These are phyloP conservation scores for Pythium oligandrum DNA, from an alignment of 352 stramenopile species.

Conservation along the genomic window DNA sequence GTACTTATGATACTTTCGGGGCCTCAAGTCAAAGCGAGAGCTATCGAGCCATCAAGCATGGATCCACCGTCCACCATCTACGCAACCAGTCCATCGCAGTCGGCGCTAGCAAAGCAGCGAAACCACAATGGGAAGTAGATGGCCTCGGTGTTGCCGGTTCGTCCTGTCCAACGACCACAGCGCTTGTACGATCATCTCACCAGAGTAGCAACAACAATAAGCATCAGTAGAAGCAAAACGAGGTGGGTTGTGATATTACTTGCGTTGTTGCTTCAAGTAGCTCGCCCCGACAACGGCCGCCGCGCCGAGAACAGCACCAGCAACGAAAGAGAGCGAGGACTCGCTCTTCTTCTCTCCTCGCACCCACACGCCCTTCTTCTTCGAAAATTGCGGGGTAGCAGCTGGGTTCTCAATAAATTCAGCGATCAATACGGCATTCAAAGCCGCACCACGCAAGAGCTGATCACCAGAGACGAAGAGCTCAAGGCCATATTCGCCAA, in stretches of 20 bases:
- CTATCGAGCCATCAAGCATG: conserved; percentile 29
- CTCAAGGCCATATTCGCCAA: conserved; percentile 95
- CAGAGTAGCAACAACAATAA: conserved; percentile 32
- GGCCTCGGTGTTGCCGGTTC: conserved; percentile 34
- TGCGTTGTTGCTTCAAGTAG: conserved; percentile 42
- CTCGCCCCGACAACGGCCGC: conserved; percentile 27
- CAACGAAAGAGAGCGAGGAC: conserved; percentile 21
- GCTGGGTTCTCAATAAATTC: conserved; percentile 85
- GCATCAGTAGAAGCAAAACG: conserved; percentile 13
- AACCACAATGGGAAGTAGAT: conserved; percentile 17
- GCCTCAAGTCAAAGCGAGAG: no score
- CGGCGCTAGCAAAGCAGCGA: conserved; percentile 3
- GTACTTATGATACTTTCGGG: not conserved
- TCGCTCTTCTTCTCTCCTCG: conserved; percentile 6
- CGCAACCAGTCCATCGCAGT: conserved; percentile 31
- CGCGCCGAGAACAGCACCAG: conserved; percentile 30
- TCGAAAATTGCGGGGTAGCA: conserved; percentile 55
- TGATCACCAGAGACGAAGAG: conserved; percentile 98
- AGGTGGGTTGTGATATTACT: not conserved
- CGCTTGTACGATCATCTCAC: conserved; percentile 24
- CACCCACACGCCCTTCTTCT: conserved; percentile 30
- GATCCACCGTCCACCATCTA: conserved; percentile 36
- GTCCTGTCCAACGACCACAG: conserved; percentile 22
- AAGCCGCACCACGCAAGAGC: conserved; percentile 93
- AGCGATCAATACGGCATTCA: conserved; percentile 97